Evolutionary conservation across 805 yeast genomes (phyloP).

Genomic region (Suhomyces xylopsoci): DNA sequence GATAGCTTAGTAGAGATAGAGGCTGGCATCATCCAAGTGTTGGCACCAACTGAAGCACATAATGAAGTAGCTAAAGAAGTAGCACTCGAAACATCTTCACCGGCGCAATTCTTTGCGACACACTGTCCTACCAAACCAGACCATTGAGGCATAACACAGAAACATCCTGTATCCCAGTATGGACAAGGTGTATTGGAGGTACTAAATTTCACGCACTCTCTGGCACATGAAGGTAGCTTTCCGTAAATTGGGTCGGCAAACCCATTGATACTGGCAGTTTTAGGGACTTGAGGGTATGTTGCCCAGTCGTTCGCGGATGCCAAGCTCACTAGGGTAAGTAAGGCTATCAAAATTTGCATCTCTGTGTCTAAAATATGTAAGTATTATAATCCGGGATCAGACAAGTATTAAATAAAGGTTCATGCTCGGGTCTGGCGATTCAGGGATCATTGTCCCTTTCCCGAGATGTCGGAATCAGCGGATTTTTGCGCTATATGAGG

Average conservation of each 20-base stretch:
- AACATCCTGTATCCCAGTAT: constrained; percentile 52
- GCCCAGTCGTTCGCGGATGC: constrained; percentile 16
- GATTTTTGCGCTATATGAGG: not conserved
- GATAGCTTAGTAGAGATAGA: constrained; percentile 30
- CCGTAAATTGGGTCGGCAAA: constrained; percentile 35
- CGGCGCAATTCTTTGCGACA: constrained; percentile 37
- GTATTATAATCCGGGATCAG: not conserved
- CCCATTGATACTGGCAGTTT: constrained; percentile 48
- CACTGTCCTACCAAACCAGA: constrained; percentile 43
- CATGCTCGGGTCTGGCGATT: not conserved
- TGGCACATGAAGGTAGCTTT: constrained; percentile 34
- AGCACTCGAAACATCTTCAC: constrained; percentile 34
- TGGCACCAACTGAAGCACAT: constrained; percentile 41
- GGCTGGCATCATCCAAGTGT: constrained; percentile 46
- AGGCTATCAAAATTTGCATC: not conserved
- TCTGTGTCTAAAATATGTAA: not conserved
- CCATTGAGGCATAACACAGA: constrained; percentile 49
- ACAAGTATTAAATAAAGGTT: not conserved
- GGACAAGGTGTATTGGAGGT: constrained; percentile 49
- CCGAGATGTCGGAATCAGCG: not conserved
- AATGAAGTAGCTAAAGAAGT: constrained; percentile 42
- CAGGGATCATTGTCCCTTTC: not conserved
- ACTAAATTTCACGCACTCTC: constrained; percentile 34
- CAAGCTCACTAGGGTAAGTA: not conserved
- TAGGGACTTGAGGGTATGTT: constrained; percentile 45